Evolutionary conservation across 2,329 filamentous ascomycete genomes (phyloP), one percentile per base, ranked within the genome.

Genomic region (Pseudogymnoascus pannorum): DNA sequence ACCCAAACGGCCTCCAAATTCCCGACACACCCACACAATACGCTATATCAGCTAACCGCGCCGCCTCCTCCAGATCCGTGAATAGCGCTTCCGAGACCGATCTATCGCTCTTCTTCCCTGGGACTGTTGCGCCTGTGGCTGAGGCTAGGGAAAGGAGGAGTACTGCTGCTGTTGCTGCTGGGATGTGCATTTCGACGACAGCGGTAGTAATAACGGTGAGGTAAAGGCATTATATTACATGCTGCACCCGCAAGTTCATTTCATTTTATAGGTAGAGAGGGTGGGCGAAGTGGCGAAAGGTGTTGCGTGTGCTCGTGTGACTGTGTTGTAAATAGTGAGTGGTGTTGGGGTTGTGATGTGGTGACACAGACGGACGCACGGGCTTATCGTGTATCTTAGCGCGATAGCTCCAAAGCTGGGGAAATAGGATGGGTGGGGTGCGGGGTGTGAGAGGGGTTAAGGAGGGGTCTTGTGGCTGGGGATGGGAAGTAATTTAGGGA

Each of bases 11-110:
- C 66, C 87, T 86, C 58, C 81, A 80, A 64, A 99, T 87, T 38
- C 93, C 94, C 0, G 89, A 87, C 4, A 83, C 87, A 64, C 92
- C 92, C 62, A 97, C 89, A 74, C 94, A 99, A 76, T 97, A 97
- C 57, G 91, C 80, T 63, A 97, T 94, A 73, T 99, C 94, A 65
- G 97, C 93, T 24, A 97, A 82, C 60, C 92, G 87, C n/a, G 93
- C 85, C 61, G 93, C 79, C 69, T 96, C 89, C 74, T 97, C 92
- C 12, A 99, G 85, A 16, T 90, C 87, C 62, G 83, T 78, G 75
- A 96, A 97, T 64, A 97, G 81, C 22, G 78, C 70, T 26, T 75
- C 70, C 4, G 88, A 86, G 61, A 94, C 72, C 67, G 71, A 64
- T 61, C 58, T 35, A 35, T 60, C 12, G 8, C 61, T 57, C 14